Base-by-base conservation (phyloP, 2,329 filamentous ascomycete genomes). In the Trichoderma asperellum region DNA sequence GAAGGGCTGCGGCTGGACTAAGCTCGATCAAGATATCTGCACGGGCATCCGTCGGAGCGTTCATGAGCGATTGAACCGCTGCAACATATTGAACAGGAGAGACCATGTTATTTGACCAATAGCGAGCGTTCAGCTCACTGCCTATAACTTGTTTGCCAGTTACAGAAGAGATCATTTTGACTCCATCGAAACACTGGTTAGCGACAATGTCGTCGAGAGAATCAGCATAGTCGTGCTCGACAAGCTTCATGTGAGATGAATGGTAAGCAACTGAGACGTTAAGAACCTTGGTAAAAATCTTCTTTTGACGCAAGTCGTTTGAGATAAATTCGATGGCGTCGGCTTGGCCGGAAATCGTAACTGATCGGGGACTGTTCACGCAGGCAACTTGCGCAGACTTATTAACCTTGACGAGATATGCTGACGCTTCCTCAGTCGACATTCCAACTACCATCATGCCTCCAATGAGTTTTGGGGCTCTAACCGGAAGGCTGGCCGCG, bases 81-180 rank as follows among this genome's bases (percentile, higher is more conserved):
- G 77, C 74, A 8, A 79, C 74, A 70, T 84, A 86, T 5, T 79
- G 77, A 10, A 87, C 85, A 0, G 80, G 79, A 2, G 79, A 81
- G 0, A 81, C 78, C 73, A 86, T 73, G 64, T 86, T 86, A 2
- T 77, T 73, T 2, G 78, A 77, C 85, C 85, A 87, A 72, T 86
- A 87, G 0, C 72, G 65, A 0, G 76, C 73, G 8, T 75, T 75
- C 1, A 84, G 71, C 4, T 77, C 71, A 4, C 37, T 40, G 0
- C 75, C 73, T 2, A 71, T 55, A n/a, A 79, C 68, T 11, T 64
- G 49, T 18, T 68, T 35, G 5, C 81, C 79, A 12, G 77, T 78
- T 14, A 84, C 78, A 0, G 82, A 80, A 0, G 83, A 85, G 69
- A 82, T 78, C 79, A 85, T 83, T 6, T 58, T 71, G 40, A 75